Evolutionary conservation across 768 basidiomycete genomes (phyloP).

Genomic region (Lanmaoa rubissima): DNA sequence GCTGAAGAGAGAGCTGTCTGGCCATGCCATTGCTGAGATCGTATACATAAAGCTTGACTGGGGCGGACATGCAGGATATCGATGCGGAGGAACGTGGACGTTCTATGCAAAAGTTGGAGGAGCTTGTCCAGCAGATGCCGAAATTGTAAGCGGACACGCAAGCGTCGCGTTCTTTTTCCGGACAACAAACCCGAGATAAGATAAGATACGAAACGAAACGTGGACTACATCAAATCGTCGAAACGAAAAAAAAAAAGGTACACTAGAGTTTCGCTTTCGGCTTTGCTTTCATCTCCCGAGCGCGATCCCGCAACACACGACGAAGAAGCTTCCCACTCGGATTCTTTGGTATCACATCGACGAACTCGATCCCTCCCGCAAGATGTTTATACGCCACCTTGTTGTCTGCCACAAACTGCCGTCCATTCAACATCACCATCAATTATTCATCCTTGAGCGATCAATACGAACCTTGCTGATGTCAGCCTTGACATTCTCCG

Average conservation of each 20-base stretch:
- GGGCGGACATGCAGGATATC: slow-evolving; percentile 21
- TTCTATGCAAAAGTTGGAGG: neutral
- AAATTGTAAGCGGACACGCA: slow-evolving; percentile 15
- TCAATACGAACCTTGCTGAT: slow-evolving; percentile 45
- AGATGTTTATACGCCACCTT: slow-evolving; percentile 60
- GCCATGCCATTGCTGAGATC: slow-evolving; percentile 90
- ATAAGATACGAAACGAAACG: slow-evolving; percentile 4
- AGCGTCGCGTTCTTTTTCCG: neutral
- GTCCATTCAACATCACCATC: neutral
- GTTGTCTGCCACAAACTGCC: slow-evolving; percentile 51
- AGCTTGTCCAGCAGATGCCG: slow-evolving; percentile 5
- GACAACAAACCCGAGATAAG: slow-evolving; percentile 8
- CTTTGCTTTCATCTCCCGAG: slow-evolving; percentile 30
- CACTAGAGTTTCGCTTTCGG: slow-evolving; percentile 25
- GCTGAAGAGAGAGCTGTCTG: slow-evolving; percentile 67
- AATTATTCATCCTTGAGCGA: neutral
- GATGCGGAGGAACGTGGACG: neutral
- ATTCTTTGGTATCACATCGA: slow-evolving; percentile 56
- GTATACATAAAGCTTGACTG: slow-evolving; percentile 85
- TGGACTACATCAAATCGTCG: no score
- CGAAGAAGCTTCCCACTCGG: slow-evolving; percentile 61
- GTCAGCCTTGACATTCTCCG: slow-evolving; percentile 39
- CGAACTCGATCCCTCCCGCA: slow-evolving; percentile 56
- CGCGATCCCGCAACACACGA: slow-evolving; percentile 50
- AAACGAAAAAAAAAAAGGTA: neutral